These are phyloP conservation scores for Rhizophora mangle DNA, from an alignment of 345 rosid genomes.

Conservation along the genomic window DNA sequence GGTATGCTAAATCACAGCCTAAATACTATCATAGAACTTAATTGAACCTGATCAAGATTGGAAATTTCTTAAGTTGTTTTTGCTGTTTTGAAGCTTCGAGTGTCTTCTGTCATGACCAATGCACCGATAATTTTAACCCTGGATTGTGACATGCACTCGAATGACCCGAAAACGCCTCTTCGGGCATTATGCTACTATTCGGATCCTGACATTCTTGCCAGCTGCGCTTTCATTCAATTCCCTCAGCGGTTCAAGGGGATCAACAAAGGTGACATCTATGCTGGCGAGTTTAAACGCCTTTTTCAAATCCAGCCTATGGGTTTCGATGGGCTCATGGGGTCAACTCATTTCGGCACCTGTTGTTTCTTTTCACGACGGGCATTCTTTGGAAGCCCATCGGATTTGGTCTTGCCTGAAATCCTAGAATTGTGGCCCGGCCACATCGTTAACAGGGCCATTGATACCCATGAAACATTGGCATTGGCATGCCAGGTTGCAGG, in stretches of 20 bases:
- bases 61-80: not conserved
- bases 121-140: conserved; percentile 60
- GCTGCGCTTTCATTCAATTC: conserved; percentile 52
- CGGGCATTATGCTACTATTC: conserved; percentile 50
- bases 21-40: not conserved
- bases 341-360: conserved; percentile 52
- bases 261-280: conserved; percentile 55
- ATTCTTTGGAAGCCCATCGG: conserved; percentile 48
- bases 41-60: not conserved
- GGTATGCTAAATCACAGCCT: conserved; percentile 25
- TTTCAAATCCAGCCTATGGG: conserved; percentile 47
- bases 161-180: conserved; percentile 51
- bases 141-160: conserved; percentile 84
- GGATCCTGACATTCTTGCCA: conserved; percentile 32
- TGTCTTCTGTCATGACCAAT: conserved; percentile 64
- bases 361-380: conserved; percentile 57
- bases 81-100: conserved; percentile 50
- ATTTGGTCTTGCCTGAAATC: conserved; percentile 26
- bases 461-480: conserved; percentile 19
- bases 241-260: conserved; percentile 61
- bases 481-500: conserved; percentile 53
- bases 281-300: conserved; percentile 33
- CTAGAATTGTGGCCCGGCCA: conserved; percentile 32
- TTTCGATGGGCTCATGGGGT: conserved; percentile 47
- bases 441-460: conserved; percentile 30